phyloP scores from a whole-genome alignment of 2,329 filamentous ascomycete genomes.

The Penicillium sp. region DNA sequence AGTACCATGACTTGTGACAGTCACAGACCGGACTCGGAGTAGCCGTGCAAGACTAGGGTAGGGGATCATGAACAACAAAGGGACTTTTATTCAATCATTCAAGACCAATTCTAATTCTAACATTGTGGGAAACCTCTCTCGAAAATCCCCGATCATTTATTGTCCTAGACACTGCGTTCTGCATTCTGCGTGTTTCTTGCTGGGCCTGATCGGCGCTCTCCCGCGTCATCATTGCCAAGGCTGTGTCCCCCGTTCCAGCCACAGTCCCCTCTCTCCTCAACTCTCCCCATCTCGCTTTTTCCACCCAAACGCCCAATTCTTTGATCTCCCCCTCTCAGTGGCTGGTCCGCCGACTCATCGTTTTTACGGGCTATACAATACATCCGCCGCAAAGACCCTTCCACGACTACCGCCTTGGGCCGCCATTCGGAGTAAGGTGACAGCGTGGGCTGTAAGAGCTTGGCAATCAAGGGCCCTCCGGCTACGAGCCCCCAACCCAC shows the following conservation, averaged over 20 bases:
- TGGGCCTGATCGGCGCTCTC: conserved; percentile 4
- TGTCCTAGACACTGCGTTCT: too few relatives aligned
- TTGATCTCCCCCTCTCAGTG: conserved; percentile 3
- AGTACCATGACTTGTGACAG: too few relatives aligned
- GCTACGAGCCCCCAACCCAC: conserved; percentile 11
- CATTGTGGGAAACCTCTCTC: too few relatives aligned
- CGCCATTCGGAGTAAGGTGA: conserved; percentile 21
- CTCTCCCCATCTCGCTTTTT: conserved; percentile 14
- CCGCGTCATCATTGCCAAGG: conserved; percentile 34
- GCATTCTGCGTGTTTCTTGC: too few relatives aligned
- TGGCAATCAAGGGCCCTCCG: conserved; percentile 20
- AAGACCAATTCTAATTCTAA: too few relatives aligned
- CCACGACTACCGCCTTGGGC: conserved; percentile 19
- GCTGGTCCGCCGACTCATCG: conserved; percentile 16
- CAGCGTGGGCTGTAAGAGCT: conserved; percentile 28
- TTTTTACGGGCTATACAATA: conserved; percentile 4
- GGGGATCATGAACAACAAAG: too few relatives aligned
- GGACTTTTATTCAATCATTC: too few relatives aligned
- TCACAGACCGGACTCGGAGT: too few relatives aligned
- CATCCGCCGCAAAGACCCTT: conserved; percentile 13
- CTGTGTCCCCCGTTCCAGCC: conserved; percentile 30
- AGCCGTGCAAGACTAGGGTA: too few relatives aligned
- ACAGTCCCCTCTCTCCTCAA: conserved; percentile 25
- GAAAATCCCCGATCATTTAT: too few relatives aligned
- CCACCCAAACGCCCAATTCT: conserved; percentile 10